These are phyloP conservation scores for Lepiota subincarnata DNA, from an alignment of 768 basidiomycete genomes.

Conservation along the genomic window DNA sequence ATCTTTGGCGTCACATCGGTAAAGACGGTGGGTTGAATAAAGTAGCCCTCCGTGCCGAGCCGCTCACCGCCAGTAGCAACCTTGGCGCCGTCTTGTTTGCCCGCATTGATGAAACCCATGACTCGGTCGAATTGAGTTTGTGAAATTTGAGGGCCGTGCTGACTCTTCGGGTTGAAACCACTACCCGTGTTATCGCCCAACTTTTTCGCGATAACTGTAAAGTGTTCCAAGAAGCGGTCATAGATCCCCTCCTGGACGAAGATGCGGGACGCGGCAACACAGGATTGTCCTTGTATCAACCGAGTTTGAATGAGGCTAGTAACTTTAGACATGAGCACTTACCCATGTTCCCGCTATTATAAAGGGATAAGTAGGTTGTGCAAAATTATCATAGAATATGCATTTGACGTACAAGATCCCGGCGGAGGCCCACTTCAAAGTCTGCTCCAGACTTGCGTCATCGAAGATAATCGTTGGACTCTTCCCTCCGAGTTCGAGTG, in stretches of 20 bases:
- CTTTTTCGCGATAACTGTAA: conserved; percentile 48
- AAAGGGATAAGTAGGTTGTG: no score
- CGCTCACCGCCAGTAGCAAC: conserved; percentile 66
- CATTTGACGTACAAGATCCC: conserved; percentile 55
- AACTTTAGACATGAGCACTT: no score
- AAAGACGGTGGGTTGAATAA: conserved; percentile 46
- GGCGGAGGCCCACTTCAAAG: conserved; percentile 59
- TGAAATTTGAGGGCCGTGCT: conserved; percentile 73
- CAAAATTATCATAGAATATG: neutral
- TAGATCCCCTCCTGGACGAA: conserved; percentile 79
- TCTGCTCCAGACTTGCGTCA: conserved; percentile 58
- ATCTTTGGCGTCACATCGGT: neutral
- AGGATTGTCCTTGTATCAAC: conserved; percentile 55
- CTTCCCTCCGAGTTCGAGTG: conserved; percentile 73
- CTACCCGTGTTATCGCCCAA: conserved; percentile 52
- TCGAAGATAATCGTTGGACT: conserved; percentile 61
- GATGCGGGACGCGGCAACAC: conserved; percentile 79
- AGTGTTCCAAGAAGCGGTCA: conserved; percentile 63
- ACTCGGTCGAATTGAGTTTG: conserved; percentile 68
- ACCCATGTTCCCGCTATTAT: no score
- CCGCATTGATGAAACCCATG: conserved; percentile 74
- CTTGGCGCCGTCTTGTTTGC: conserved; percentile 68
- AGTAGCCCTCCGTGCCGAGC: conserved; percentile 45
- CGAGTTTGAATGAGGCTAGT: conserved; percentile 49
- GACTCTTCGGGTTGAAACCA: conserved; percentile 51